These are phyloP conservation scores for Penicillium crustosum DNA, from an alignment of 2,329 filamentous ascomycete species.

Conservation along the genomic window DNA sequence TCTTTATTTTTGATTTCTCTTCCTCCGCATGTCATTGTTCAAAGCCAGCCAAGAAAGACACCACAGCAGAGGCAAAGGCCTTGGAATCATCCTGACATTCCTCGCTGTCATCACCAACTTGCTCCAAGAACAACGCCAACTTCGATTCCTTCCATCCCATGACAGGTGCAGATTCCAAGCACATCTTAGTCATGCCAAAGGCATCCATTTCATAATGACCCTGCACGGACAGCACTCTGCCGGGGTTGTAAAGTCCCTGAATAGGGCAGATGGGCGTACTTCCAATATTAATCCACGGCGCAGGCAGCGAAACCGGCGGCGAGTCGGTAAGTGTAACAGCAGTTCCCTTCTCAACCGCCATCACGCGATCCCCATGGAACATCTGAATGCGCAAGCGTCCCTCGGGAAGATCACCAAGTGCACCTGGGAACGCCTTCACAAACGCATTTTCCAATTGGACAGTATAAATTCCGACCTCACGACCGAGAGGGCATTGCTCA, in stretches of 20 bases:
- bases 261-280: slow-evolving; percentile 28
- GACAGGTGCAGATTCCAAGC: slow-evolving; percentile 22
- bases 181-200: slow-evolving; percentile 27
- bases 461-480: slow-evolving; percentile 25
- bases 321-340: slow-evolving; percentile 17
- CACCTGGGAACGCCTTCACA: slow-evolving; percentile 16
- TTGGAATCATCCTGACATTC: slow-evolving; percentile 23
- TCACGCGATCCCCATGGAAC: slow-evolving; percentile 28
- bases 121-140: slow-evolving; percentile 25
- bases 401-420: slow-evolving; percentile 15
- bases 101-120: slow-evolving; percentile 23
- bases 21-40: slow-evolving; percentile 15
- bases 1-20: background rate
- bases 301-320: slow-evolving; percentile 24
- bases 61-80: slow-evolving; percentile 28
- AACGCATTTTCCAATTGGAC: slow-evolving; percentile 22
- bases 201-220: slow-evolving; percentile 30
- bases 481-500: slow-evolving; percentile 25
- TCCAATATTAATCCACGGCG: slow-evolving; percentile 28
- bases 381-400: slow-evolving; percentile 25
- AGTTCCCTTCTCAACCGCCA: slow-evolving; percentile 25
- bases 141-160: slow-evolving; percentile 28
- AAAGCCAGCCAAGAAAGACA: slow-evolving; percentile 23
- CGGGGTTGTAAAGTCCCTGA: slow-evolving; percentile 26
- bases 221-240: slow-evolving; percentile 25